Percentiles rank a stretch among this genome's conserved stretches.
phyloP scores from a whole-genome alignment of 495 filamentous ascomycete species.

The Cercophora newfieldiana region DNA sequence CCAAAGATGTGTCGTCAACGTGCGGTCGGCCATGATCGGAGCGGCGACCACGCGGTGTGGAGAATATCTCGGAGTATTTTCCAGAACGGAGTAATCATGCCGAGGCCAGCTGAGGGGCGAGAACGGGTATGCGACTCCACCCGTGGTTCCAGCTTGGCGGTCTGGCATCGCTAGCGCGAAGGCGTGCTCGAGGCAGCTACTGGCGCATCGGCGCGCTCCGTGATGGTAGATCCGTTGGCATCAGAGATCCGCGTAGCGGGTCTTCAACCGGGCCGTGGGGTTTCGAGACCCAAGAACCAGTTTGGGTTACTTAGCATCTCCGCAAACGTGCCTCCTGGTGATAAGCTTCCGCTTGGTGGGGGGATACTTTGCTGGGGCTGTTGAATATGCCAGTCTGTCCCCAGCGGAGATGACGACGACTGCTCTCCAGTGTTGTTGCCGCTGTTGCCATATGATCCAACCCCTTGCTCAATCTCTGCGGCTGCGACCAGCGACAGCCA shows the following conservation, averaged over 20 bases:
- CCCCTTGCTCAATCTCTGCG: conserved; percentile 20
- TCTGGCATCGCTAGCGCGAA: not conserved
- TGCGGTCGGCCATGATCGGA: not conserved
- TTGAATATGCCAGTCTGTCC: not conserved
- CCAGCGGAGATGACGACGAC: not conserved
- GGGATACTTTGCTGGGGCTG: not conserved
- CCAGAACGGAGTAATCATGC: not conserved
- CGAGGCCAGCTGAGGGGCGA: not conserved
- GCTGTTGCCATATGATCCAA: not conserved
- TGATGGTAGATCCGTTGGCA: no score
- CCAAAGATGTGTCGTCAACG: not conserved
- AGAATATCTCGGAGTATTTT: conserved; percentile 23
- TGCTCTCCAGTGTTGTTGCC: not conserved
- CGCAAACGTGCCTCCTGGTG: not conserved
- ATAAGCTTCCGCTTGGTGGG: not conserved
- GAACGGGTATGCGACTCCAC: not conserved
- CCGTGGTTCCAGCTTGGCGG: not conserved
- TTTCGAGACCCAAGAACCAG: conserved; percentile 14
- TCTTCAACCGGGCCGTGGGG: conserved; percentile 1
- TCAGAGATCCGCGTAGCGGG: no score
- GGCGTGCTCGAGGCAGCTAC: not conserved
- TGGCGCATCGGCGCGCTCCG: not conserved
- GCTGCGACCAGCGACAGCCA: conserved; percentile 24
- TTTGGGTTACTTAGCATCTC: conserved; percentile 8
- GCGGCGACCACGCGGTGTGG: conserved; percentile 3